Evolutionary conservation across 306 rosid genomes (phyloP), one percentile per base, ranked within the genome.

Genomic region (Cicer yamashitae): DNA sequence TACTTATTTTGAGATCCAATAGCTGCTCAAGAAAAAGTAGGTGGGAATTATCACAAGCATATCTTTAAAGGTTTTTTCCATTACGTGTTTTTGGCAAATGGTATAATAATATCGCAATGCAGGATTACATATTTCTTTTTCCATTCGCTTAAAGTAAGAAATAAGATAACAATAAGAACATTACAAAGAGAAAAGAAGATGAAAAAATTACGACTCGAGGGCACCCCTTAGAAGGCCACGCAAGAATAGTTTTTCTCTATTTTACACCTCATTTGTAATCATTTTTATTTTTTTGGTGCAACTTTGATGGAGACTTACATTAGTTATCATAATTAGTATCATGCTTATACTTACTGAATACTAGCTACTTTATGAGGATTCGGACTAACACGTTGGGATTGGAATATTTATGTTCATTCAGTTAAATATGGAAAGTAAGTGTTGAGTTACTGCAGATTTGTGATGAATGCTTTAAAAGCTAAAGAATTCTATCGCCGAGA

Each of bases 391-490:
- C 8, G 61, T 74, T 61, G 76, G 69, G 57, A 62, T 81, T 54
- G 43, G 11, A 56, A 68, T 63, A 5, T 74, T 54, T 48, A 51
- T 72, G 48, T 64, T 37, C 43, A 51, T 39, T 70, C 76, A 70
- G 52, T 75, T 34, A 73, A 34, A 70, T 41, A 41, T 43, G 73
- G 37, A 60, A 47, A 52, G 40, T 74, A 62, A 52, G 20, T 60
- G 10, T 68, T 83, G 85, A 77, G 44, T 83, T 79, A 76, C 83
- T 81, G 88, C 89, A 94, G 98, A 79, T 91, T 94, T 87, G 97
- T 91, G 87, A 87, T 94, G 87, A 94, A 94, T 85, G 98, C 97
- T 22, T 60, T 94, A 77, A 94, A 94, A 80, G 97, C 98, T 82
- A 94, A 94, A 85, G 98, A 94, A 76, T 94, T 94, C 84, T 94